Conservation (phyloP, 257 asterid genomes). For the Solanum medicagineum region DNA sequence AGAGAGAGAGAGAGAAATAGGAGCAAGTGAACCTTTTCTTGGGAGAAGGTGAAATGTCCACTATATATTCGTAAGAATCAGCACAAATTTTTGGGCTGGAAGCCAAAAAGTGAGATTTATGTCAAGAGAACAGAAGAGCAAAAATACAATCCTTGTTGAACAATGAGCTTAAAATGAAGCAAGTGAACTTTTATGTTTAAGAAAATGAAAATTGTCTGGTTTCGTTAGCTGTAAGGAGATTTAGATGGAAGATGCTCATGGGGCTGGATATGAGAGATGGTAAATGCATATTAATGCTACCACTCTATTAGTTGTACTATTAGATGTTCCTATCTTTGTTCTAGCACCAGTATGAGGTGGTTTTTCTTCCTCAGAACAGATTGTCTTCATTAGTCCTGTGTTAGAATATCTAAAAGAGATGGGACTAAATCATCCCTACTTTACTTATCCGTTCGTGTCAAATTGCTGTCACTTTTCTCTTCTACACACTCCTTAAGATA, state of each 20-base stretch:
- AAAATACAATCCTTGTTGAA: background rate
- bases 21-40: background rate
- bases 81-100: background rate
- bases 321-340: background rate
- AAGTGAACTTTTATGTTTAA: background rate
- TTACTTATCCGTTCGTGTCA: background rate
- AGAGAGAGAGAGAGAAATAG: background rate
- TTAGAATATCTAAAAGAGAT: background rate
- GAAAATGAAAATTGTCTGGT: background rate
- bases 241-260: background rate
- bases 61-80: background rate
- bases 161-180: background rate
- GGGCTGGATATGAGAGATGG: background rate
- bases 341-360: background rate
- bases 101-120: background rate
- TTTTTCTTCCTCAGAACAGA: background rate
- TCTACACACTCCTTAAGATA: background rate
- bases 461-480: background rate
- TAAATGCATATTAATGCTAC: background rate
- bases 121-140: background rate
- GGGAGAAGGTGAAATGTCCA: background rate
- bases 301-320: background rate
- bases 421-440: background rate
- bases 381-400: background rate
- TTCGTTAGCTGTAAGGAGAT: background rate